Evolutionary conservation across 1,139 yeast species (phyloP), one percentile per base, ranked within the genome.

Genomic region (Pneumocystis carinii): DNA sequence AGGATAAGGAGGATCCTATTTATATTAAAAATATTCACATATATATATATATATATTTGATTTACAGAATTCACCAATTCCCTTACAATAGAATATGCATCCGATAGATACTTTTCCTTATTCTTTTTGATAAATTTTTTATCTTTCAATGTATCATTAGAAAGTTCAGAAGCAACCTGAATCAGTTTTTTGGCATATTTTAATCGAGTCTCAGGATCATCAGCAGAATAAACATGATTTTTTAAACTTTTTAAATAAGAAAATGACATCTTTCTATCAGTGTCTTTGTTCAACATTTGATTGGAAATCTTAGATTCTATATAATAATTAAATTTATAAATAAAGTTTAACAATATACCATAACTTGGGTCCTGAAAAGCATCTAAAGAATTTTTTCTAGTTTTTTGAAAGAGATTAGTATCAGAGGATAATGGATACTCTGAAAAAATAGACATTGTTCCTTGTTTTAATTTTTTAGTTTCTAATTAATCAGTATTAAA

Each of bases 51-150:
- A 17, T 12, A 27, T 32, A 32, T 32, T 1, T 32, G 8, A 53
- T 24, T 59, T 19, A 41, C 70, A 61, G 68, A 67, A 19, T 75
- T 70, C 1, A 79, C 76, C 12, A 83, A 73, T 67, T 81, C 81
- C 66, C 82, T 83, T 66, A 83, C 73, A 15, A 83, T 79, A 69
- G 83, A 83, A 62, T 81, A 74, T 0, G 87, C 83, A 61, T 83
- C 83, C 48, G 76, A 75, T n/a, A 78, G 71, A 73, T 86, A 83
- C 29, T 78, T 77, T 42, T 79, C 81, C 62, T 81, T 76, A 69
- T 83, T 84, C 65, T 78, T 78, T 59, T 75, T 74, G 64, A 80
- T 75, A 53, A 79, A 80, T 62, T 78, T 78, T 61, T 71, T 72
- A 15, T 79, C 77, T 6, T 77, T 72, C 59, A 77, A 69, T 32